Evolutionary conservation across 164 flowering plant genomes (phyloP).

Genomic region (Hamamelis virginiana): DNA sequence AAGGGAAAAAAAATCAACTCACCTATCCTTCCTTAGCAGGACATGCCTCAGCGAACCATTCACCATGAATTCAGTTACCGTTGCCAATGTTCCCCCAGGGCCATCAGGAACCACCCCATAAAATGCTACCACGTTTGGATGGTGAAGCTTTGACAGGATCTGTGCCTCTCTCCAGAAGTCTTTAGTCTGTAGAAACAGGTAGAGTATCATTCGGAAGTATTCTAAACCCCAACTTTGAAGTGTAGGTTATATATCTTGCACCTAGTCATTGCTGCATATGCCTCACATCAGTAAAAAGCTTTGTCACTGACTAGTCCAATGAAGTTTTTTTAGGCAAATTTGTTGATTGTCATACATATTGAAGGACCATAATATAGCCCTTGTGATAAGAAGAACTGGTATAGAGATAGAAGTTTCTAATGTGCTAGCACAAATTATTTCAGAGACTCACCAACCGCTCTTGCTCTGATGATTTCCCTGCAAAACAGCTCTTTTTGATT

Average conservation of each 20-base stretch:
- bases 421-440: neutral
- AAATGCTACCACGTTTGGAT: conserved; percentile 88
- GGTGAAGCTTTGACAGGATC: conserved; percentile 80
- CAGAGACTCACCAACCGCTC: conserved; percentile 47
- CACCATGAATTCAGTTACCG: conserved; percentile 82
- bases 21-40: conserved; percentile 64
- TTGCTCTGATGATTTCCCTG: conserved; percentile 60
- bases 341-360: neutral
- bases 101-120: conserved; percentile 92
- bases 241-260: neutral
- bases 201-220: neutral
- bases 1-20: conserved; percentile 13
- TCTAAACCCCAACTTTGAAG: neutral
- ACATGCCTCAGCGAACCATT: conserved; percentile 80
- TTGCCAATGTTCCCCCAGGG: conserved; percentile 76
- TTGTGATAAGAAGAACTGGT: neutral
- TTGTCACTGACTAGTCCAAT: neutral
- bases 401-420: neutral
- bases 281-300: neutral
- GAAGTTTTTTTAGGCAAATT: neutral
- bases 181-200: conserved; percentile 41
- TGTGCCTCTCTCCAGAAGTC: conserved; percentile 92
- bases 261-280: neutral
- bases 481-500: conserved; percentile 63
- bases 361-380: neutral